A percentile compares a stretch with the other conserved stretches of the same genome.
Conservation (phyloP, 2,329 filamentous ascomycete genomes). For the Myriosclerotinia scirpicola region DNA sequence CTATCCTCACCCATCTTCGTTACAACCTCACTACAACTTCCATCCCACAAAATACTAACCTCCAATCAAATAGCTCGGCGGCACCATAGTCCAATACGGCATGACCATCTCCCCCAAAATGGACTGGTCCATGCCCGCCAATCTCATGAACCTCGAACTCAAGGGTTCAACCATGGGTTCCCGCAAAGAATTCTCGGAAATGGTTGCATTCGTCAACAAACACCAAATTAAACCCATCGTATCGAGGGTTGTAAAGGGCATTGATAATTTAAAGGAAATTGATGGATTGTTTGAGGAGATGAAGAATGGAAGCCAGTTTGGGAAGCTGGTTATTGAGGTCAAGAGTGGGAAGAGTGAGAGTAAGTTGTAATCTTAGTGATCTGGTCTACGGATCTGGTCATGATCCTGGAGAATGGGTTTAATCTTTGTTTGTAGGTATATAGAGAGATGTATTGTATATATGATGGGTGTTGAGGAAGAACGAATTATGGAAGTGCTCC, state of each 20-base stretch:
- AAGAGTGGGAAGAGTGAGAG: slow-evolving; percentile 31
- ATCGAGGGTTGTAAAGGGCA: slow-evolving; percentile 68
- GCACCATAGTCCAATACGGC: slow-evolving; percentile 82
- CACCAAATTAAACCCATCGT: slow-evolving; percentile 76
- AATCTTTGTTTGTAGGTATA: not conserved
- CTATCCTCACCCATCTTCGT: not conserved
- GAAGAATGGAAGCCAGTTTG: slow-evolving; percentile 82
- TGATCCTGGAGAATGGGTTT: not conserved
- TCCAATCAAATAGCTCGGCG: slow-evolving; percentile 56
- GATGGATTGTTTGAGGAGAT: slow-evolving; percentile 85
- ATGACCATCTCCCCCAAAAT: slow-evolving; percentile 88
- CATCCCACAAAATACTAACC: not conserved
- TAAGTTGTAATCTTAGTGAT: slow-evolving; percentile 4
- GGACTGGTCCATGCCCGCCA: slow-evolving; percentile 80
- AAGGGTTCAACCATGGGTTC: slow-evolving; percentile 90
- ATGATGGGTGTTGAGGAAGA: not conserved
- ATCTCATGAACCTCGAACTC: slow-evolving; percentile 85
- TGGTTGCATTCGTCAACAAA: slow-evolving; percentile 77
- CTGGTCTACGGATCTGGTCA: not conserved
- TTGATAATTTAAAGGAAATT: slow-evolving; percentile 77
- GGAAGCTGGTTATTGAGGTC: slow-evolving; percentile 83
- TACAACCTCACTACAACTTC: not conserved
- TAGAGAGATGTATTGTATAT: not conserved
- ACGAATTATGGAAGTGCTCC: not conserved
- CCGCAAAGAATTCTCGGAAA: slow-evolving; percentile 82